Conservation (phyloP, 441 rosid genomes). For the Capsella rubella region DNA sequence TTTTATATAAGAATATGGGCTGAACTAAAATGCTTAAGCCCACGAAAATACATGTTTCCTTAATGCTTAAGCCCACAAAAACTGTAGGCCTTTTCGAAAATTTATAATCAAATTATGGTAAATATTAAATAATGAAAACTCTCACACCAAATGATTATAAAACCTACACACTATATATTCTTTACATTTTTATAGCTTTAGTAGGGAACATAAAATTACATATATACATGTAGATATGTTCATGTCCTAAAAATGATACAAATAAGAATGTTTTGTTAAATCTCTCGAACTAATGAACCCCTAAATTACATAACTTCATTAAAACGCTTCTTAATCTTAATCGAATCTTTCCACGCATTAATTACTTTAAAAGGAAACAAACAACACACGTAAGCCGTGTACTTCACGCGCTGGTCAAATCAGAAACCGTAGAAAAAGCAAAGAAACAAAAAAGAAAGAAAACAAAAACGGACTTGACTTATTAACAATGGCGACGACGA, state of each 20-base stretch:
- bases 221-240: too few species aligned
- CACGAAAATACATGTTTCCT: too few species aligned
- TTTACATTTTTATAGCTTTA: too few species aligned
- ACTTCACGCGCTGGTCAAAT: slow-evolving; percentile 38
- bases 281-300: slow-evolving; percentile 40
- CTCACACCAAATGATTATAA: too few species aligned
- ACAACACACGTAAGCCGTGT: slow-evolving; percentile 21
- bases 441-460: neutral
- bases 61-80: too few species aligned
- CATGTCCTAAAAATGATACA: neutral
- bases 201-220: too few species aligned
- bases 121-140: too few species aligned
- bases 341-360: neutral
- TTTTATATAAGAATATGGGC: too few species aligned
- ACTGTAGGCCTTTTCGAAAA: too few species aligned
- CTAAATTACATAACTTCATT: neutral
- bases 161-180: too few species aligned
- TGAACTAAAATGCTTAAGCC: too few species aligned
- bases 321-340: neutral
- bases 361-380: neutral
- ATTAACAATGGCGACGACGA: slow-evolving; percentile 26
- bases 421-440: slow-evolving; percentile 33
- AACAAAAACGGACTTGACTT: slow-evolving; percentile 24
- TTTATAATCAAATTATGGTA: too few species aligned
- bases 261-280: neutral